These are phyloP conservation scores for Neurospora tetraspora DNA, from an alignment of 495 filamentous ascomycete species.

Conservation along the genomic window DNA sequence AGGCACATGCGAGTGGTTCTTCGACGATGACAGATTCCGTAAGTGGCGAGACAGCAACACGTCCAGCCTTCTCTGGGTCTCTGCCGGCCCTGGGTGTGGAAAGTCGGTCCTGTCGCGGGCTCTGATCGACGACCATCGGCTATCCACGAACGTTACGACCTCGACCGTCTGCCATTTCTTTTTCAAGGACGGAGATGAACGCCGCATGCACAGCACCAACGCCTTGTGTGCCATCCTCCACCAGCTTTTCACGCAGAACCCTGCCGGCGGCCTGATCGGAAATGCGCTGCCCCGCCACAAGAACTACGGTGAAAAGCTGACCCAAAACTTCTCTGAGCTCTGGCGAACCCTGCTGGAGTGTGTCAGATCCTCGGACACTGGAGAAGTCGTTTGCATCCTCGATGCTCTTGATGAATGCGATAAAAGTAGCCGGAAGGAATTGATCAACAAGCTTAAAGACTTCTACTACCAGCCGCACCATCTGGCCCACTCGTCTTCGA, in stretches of 20 bases:
- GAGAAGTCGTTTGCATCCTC: constrained; percentile 33
- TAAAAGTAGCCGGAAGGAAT: constrained; percentile 6
- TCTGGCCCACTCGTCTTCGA: not conserved
- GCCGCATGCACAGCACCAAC: constrained; percentile 6
- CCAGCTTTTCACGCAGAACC: constrained; percentile 21
- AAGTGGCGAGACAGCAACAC: too few relatives aligned
- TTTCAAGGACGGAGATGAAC: constrained; percentile 27
- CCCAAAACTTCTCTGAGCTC: constrained; percentile 25
- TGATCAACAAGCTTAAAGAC: constrained; percentile 16
- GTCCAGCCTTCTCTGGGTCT: too few relatives aligned
- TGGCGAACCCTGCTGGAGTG: constrained; percentile 30
- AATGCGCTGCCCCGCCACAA: constrained; percentile 15
- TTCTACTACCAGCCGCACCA: constrained; percentile 7
- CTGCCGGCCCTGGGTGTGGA: too few relatives aligned
- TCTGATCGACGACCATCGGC: too few relatives aligned
- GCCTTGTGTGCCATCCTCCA: constrained; percentile 29
- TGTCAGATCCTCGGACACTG: constrained; percentile 20
- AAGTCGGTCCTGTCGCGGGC: too few relatives aligned
- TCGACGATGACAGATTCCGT: too few relatives aligned
- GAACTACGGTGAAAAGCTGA: constrained; percentile 15
- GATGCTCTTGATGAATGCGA: constrained; percentile 37
- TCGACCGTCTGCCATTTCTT: constrained; percentile 31
- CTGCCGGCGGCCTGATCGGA: constrained; percentile 9
- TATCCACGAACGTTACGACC: constrained; percentile 10
- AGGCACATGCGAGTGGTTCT: too few relatives aligned